phyloP scores from a whole-genome alignment of 257 asterid species.

The Ballota nigra region DNA sequence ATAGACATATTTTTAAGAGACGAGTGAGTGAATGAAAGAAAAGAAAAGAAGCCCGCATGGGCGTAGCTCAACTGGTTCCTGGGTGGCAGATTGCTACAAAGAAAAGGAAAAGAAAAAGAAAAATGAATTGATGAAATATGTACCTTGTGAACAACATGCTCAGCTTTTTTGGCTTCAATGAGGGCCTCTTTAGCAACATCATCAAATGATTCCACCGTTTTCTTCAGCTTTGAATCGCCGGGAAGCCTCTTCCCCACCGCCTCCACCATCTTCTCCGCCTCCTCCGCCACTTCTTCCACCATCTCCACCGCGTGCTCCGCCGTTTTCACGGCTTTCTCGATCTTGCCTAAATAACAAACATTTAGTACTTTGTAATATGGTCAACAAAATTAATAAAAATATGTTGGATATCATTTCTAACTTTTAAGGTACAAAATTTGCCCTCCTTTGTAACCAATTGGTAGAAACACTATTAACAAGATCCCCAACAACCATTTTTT shows the following conservation, averaged over 20 bases:
- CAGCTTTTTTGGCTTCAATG: slow-evolving; percentile 39
- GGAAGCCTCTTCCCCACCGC: slow-evolving; percentile 40
- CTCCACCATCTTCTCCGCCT: slow-evolving; percentile 42
- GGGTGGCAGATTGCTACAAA: no score
- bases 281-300: slow-evolving; percentile 56
- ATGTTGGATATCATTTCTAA: slow-evolving; percentile 5
- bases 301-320: slow-evolving; percentile 45
- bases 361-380: background rate
- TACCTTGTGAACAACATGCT: slow-evolving; percentile 47
- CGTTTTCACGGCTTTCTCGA: slow-evolving; percentile 34
- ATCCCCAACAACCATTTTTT: slow-evolving; percentile 42
- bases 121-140: background rate
- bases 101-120: background rate
- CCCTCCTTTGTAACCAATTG: slow-evolving; percentile 36
- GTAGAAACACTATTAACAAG: slow-evolving; percentile 33
- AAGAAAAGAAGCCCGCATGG: no score
- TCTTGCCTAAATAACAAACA: slow-evolving; percentile 22
- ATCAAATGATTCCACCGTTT: slow-evolving; percentile 37
- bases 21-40: no score
- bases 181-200: slow-evolving; percentile 38
- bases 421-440: slow-evolving; percentile 28
- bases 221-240: no score
- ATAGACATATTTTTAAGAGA: no score
- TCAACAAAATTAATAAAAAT: background rate
- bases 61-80: no score